Conservation (phyloP, 2,329 filamentous ascomycete genomes). For the Cercospora sp. region DNA sequence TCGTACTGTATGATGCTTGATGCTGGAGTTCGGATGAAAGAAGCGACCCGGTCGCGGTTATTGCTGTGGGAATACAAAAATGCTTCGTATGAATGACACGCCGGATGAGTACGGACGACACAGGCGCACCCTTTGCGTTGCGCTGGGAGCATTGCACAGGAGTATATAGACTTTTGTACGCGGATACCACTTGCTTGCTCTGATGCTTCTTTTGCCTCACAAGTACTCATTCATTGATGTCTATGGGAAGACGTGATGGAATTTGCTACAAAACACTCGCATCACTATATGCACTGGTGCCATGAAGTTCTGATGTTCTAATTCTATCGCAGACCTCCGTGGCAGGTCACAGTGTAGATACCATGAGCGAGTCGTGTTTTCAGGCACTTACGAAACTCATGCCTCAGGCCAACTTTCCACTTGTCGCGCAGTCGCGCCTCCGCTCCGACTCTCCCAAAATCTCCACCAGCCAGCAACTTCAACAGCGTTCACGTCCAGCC, state of each 20-base stretch:
- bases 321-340: not conserved
- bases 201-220: not conserved
- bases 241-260: not conserved
- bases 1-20: not conserved
- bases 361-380: not conserved
- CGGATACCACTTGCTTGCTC: constrained; percentile 18
- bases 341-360: not conserved
- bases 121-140: constrained; percentile 8
- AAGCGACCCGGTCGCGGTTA: not conserved
- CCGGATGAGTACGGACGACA: constrained; percentile 13
- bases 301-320: too few species aligned
- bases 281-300: not conserved
- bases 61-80: constrained; percentile 6
- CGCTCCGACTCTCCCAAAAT: not conserved
- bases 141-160: constrained; percentile 16
- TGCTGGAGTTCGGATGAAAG: constrained; percentile 7
- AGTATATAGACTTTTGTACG: constrained; percentile 17
- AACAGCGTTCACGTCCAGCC: not conserved
- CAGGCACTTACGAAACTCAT: not conserved
- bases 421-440: not conserved
- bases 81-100: constrained; percentile 14
- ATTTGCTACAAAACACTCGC: not conserved
- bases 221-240: too few species aligned
- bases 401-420: not conserved
- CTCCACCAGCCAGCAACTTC: not conserved